phyloP scores from a whole-genome alignment of 805 yeast genomes.

The Candida hungchunana region DNA sequence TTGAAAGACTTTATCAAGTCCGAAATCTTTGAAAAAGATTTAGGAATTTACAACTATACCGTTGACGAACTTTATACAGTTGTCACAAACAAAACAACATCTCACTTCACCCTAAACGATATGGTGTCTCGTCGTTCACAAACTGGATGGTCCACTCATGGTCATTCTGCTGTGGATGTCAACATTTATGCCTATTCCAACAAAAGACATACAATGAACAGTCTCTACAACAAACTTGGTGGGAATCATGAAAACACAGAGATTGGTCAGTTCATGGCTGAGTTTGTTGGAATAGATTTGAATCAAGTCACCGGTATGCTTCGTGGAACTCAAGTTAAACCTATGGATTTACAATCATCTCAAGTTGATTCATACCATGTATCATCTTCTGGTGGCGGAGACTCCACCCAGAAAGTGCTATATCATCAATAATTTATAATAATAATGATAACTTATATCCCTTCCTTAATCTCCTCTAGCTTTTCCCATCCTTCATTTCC shows the following conservation, averaged over 20 bases:
- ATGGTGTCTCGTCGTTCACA: constrained; percentile 79
- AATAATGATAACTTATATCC: not conserved
- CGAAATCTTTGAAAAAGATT: constrained; percentile 55
- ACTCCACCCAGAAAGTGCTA: too few relatives aligned
- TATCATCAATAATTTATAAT: not conserved
- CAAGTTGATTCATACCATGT: constrained; percentile 7
- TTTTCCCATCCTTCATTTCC: constrained; percentile 73
- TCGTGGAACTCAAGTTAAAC: constrained; percentile 43
- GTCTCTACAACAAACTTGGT: constrained; percentile 42
- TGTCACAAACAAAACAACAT: constrained; percentile 29
- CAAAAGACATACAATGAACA: constrained; percentile 37
- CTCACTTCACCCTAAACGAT: constrained; percentile 51
- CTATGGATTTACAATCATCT: constrained; percentile 7
- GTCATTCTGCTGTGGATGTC: constrained; percentile 94
- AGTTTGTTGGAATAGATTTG: constrained; percentile 44
- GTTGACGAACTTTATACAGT: constrained; percentile 48
- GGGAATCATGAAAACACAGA: constrained; percentile 90
- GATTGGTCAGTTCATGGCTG: constrained; percentile 69
- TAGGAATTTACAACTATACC: constrained; percentile 61
- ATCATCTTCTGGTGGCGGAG: too few relatives aligned
- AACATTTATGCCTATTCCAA: constrained; percentile 82
- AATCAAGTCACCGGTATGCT: constrained; percentile 44
- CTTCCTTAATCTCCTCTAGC: constrained; percentile 38
- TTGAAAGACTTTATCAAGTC: constrained; percentile 43
- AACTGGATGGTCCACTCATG: constrained; percentile 96